A percentile compares a stretch with the other conserved stretches of the same genome.
Evolutionary conservation across 2,329 filamentous ascomycete genomes (phyloP).

Genomic region (Aspergillus terreus): DNA sequence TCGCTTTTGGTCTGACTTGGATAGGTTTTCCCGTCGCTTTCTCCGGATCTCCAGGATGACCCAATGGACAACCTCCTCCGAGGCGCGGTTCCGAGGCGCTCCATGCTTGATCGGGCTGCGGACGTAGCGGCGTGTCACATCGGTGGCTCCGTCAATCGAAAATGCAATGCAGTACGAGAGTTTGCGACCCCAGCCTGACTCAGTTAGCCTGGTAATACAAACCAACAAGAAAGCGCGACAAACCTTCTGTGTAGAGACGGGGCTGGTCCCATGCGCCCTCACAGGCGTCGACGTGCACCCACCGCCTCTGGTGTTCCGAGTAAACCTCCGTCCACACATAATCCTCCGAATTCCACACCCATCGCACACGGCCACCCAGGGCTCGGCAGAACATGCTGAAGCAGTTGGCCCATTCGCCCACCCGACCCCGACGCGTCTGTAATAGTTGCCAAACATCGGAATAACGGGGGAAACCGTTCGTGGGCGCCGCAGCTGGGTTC

Average conservation of each 20-base stretch:
- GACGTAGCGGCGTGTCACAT: slow-evolving; percentile 65
- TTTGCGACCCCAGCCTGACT: slow-evolving; percentile 83
- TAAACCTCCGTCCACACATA: slow-evolving; percentile 98
- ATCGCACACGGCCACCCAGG: slow-evolving; percentile 83
- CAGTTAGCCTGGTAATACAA: slow-evolving; percentile 6
- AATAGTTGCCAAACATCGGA: slow-evolving; percentile 91
- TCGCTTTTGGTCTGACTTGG: slow-evolving; percentile 64
- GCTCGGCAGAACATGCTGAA: slow-evolving; percentile 98
- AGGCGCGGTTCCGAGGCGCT: slow-evolving; percentile 70
- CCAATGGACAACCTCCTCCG: slow-evolving; percentile 86
- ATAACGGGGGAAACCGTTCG: slow-evolving; percentile 86
- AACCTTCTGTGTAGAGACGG: slow-evolving; percentile 78
- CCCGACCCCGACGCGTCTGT: slow-evolving; percentile 78
- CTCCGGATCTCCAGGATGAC: slow-evolving; percentile 89
- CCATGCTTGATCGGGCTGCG: slow-evolving; percentile 54
- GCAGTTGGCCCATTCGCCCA: slow-evolving; percentile 96
- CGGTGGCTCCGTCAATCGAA: slow-evolving; percentile 75
- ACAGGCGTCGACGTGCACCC: slow-evolving; percentile 95
- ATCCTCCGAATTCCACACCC: slow-evolving; percentile 98
- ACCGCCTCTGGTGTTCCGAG: slow-evolving; percentile 86
- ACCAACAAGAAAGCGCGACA: not conserved
- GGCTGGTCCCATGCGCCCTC: slow-evolving; percentile 96
- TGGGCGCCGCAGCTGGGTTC: slow-evolving; percentile 68
- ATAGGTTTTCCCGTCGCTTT: slow-evolving; percentile 76
- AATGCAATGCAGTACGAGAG: slow-evolving; percentile 97